Percentiles rank a stretch among this genome's conserved stretches.
Evolutionary conservation across 2,329 filamentous ascomycete species (phyloP).

Genomic region (Ascocoryne sarcoides): DNA sequence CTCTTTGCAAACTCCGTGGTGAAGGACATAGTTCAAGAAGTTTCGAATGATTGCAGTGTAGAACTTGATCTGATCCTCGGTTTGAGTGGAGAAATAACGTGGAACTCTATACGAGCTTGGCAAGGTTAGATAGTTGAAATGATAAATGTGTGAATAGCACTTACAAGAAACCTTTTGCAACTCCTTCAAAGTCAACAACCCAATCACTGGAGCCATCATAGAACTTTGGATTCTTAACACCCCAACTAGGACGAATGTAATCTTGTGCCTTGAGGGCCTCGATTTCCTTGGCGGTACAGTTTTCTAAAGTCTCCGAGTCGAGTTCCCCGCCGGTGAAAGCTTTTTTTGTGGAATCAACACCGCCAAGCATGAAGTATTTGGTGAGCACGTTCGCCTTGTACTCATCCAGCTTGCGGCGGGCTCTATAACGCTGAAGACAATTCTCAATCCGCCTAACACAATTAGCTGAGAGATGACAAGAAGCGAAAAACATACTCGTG

Average conservation of each 20-base stretch:
- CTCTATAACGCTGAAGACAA: constrained; percentile 74
- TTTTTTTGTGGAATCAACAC: constrained; percentile 54
- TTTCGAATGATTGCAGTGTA: constrained; percentile 66
- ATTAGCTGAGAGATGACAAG: constrained; percentile 9
- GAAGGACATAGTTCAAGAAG: constrained; percentile 79
- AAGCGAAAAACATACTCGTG: constrained; percentile 39
- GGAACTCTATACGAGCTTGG: constrained; percentile 47
- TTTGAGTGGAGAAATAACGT: constrained; percentile 46
- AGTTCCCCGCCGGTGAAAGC: constrained; percentile 51
- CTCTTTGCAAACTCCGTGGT: constrained; percentile 81
- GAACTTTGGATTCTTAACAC: constrained; percentile 31
- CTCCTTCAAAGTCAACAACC: constrained; percentile 70
- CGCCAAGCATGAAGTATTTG: constrained; percentile 76
- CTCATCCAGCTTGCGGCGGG: constrained; percentile 63
- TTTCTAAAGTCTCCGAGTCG: constrained; percentile 49
- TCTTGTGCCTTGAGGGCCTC: constrained; percentile 56
- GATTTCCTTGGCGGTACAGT: constrained; percentile 55
- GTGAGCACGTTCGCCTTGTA: constrained; percentile 58
- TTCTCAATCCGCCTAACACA: constrained; percentile 61
- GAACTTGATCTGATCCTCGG: constrained; percentile 42
- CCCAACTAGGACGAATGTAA: constrained; percentile 36
- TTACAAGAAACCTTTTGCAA: constrained; percentile 73
- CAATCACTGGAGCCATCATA: constrained; percentile 51
- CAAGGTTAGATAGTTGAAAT: constrained; percentile 11
- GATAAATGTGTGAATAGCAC: constrained; percentile 26